Evolutionary conservation across 2,329 filamentous ascomycete species (phyloP).

Genomic region (Pyrenochaeta sp.): DNA sequence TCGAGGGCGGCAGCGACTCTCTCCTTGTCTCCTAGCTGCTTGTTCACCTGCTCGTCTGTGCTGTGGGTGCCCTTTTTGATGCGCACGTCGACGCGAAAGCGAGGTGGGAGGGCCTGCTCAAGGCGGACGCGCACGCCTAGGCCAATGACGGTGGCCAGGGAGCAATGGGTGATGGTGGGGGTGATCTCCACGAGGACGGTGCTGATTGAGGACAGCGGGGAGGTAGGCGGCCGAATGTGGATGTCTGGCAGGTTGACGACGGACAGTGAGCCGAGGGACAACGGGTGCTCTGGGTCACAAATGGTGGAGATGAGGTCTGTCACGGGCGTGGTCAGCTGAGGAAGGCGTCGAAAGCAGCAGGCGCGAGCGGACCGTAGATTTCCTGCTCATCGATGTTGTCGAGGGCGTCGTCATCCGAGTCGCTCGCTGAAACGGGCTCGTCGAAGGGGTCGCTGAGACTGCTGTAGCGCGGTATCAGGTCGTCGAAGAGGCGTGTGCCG

Average conservation of each 20-base stretch:
- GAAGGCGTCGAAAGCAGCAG: not conserved
- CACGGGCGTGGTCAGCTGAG: constrained; percentile 31
- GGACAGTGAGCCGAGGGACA: constrained; percentile 89
- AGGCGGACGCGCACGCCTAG: constrained; percentile 90
- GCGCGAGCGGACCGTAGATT: constrained; percentile 75
- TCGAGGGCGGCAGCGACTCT: constrained; percentile 92
- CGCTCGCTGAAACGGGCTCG: constrained; percentile 45
- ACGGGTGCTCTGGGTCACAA: constrained; percentile 94
- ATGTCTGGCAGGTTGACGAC: constrained; percentile 98
- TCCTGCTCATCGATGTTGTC: constrained; percentile 97
- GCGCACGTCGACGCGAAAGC: constrained; percentile 89
- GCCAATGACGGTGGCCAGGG: constrained; percentile 93
- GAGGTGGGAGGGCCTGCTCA: constrained; percentile 88
- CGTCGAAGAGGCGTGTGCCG: constrained; percentile 63
- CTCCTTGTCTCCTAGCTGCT: constrained; percentile 96
- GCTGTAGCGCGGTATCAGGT: constrained; percentile 59
- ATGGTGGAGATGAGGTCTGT: constrained; percentile 93
- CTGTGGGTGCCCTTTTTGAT: constrained; percentile 97
- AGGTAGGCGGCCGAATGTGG: constrained; percentile 74
- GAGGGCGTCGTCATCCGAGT: constrained; percentile 66
- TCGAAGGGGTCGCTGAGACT: constrained; percentile 60
- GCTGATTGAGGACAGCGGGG: constrained; percentile 69
- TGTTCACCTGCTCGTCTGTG: constrained; percentile 94
- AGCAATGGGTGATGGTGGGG: constrained; percentile 96
- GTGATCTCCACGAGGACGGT: constrained; percentile 89